Base-by-base conservation (phyloP, 371 early-diverging fungal genomes). In the Sanchytrium tribonematis region DNA sequence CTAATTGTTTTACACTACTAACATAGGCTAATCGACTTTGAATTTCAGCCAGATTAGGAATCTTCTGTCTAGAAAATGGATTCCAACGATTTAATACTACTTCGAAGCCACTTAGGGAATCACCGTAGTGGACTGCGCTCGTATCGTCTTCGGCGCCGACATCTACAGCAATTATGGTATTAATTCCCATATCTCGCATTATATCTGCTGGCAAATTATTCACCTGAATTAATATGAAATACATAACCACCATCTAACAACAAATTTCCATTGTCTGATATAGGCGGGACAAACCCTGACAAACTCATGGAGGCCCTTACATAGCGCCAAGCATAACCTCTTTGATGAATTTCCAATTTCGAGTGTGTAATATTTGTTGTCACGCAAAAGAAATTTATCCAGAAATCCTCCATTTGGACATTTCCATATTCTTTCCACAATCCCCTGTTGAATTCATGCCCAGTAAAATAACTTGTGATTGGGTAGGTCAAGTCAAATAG, bases 201-300 rank as follows among this genome's bases (percentile, higher is more conserved):
- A 93, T 84, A 66, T 90, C 89, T 0, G 91, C 97, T 0, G 99
- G 98, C 71, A 99, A 79, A 78, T 98, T 98, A 79, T 98, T 97
- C 80, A 94, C n/a, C n/a, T n/a, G n/a, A n/a, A n/a, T n/a, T n/a
- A n/a, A n/a, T n/a, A n/a, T n/a, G n/a, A n/a, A n/a, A n/a, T n/a
- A n/a, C 82, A 77, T 99, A 99, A 0, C 98, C 99, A 69, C 99
- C 99, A 77, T 99, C 99, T 1, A 98, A 84, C n/a, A 98, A 79
- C 85, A 97, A 83, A 69, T 89, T 83, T 29, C 93, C 96, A 70
- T 90, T 85, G 75, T 97, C 96, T 75, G 93, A 95, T 29, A 97
- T 80, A 0, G 98, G 97, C 0, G 94, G 94, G 22, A 81, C 66
- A 72, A 79, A 82, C 17, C 97, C 98, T 0, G 93, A 86, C 16